Conservation (phyloP, 1,284 basidiomycete genomes). For the Mycocalia duriaeana region DNA sequence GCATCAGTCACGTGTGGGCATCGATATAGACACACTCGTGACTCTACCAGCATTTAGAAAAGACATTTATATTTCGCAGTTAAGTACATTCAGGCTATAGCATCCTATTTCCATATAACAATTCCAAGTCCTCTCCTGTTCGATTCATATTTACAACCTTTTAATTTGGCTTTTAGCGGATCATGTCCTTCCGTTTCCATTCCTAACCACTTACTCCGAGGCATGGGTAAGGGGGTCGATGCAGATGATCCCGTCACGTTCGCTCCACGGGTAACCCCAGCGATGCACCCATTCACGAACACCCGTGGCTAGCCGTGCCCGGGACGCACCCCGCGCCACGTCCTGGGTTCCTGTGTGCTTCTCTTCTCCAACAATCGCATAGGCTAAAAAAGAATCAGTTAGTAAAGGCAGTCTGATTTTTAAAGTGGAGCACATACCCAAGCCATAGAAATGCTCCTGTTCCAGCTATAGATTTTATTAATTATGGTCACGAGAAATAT, state of each 20-base stretch:
- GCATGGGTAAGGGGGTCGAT: conserved; percentile 79
- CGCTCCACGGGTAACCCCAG: conserved; percentile 96
- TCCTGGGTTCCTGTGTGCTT: conserved; percentile 92
- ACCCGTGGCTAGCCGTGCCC: conserved; percentile 75
- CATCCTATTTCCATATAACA: too few relatives aligned
- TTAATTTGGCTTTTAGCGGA: too few relatives aligned
- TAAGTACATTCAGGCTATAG: not conserved
- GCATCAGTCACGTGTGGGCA: too few relatives aligned
- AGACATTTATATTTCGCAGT: too few relatives aligned
- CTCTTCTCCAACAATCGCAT: conserved; percentile 89
- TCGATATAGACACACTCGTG: too few relatives aligned
- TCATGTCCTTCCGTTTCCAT: too few relatives aligned
- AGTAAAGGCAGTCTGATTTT: too few relatives aligned
- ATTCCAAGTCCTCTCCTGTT: not conserved
- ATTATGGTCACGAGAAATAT: too few relatives aligned
- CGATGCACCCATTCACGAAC: conserved; percentile 87
- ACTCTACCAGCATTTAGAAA: too few relatives aligned
- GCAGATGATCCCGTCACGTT: conserved; percentile 85
- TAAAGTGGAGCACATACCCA: conserved; percentile 60
- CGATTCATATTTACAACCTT: not conserved
- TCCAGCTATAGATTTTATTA: too few relatives aligned
- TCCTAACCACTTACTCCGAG: conserved; percentile 33
- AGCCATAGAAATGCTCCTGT: conserved; percentile 78
- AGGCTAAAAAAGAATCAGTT: conserved; percentile 47
- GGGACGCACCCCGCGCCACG: conserved; percentile 72